phyloP scores from a whole-genome alignment of 768 basidiomycete genomes.

The Filobasidium floriforme region DNA sequence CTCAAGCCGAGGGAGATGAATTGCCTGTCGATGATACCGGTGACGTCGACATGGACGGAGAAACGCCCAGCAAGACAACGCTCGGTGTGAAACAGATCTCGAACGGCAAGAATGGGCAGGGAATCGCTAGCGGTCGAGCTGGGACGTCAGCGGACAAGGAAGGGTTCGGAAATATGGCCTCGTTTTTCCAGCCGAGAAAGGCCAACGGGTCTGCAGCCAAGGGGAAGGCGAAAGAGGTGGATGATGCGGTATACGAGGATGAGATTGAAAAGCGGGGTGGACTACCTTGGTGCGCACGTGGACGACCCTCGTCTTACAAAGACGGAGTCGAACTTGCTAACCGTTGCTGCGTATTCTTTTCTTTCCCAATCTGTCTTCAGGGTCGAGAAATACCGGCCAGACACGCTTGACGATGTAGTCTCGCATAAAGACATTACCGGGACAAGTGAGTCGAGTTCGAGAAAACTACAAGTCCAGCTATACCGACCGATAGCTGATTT shows the following conservation, averaged over 20 bases:
- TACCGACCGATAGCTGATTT: not conserved
- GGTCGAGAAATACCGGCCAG: constrained; percentile 97
- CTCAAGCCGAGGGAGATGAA: not conserved
- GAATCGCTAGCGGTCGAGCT: constrained; percentile 8
- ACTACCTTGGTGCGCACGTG: constrained; percentile 91
- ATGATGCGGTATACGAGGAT: not conserved
- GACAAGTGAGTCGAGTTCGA: constrained; percentile 62
- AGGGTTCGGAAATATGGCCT: constrained; percentile 1
- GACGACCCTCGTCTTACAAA: too few species aligned
- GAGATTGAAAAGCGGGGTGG: constrained; percentile 62
- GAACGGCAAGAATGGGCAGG: constrained; percentile 7
- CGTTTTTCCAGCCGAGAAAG: constrained; percentile 3
- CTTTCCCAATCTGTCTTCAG: constrained; percentile 48
- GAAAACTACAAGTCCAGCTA: not conserved
- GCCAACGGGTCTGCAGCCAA: constrained; percentile 17
- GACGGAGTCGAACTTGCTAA: too few species aligned
- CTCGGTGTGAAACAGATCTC: constrained; percentile 4
- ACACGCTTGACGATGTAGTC: constrained; percentile 84
- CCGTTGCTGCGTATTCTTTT: not conserved
- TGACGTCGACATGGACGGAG: constrained; percentile 20
- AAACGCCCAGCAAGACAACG: not conserved
- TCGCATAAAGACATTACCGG: constrained; percentile 91
- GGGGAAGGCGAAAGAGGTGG: constrained; percentile 25
- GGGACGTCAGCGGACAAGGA: not conserved
- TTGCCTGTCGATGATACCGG: not conserved